Evolutionary conservation across 306 rosid species (phyloP), one percentile per base, ranked within the genome.

Genomic region (Lotus japonicus): DNA sequence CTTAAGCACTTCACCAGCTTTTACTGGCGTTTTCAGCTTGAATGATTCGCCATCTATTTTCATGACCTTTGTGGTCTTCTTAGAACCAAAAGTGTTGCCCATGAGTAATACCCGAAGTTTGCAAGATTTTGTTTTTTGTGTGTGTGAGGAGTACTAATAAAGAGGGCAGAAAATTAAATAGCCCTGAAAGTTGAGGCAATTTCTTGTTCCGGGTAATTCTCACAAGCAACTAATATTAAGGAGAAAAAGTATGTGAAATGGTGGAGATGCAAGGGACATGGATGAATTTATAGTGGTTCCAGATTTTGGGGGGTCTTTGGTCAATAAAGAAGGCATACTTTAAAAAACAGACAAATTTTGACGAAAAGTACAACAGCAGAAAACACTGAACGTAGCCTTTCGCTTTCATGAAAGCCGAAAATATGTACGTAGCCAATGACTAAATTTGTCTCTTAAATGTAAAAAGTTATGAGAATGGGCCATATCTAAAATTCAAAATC

Each of bases 1-100:
- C 72, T 85, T 87, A 3, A 85, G 75, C 0, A 95, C 85, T 5
- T 87, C 92, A 2, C 82, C 83, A 0, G 80, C 99, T 59, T 70
- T 72, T 15, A 91, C 57, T 2, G 95, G 95, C 3, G 91, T 72
- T 63, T 81, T 89, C 5, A 90, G 49, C 74, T 95, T 95, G 64
- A 91, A 66, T 17, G 89, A 82, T 61, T 95, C 96, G 0, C 99
- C 99, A 48, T 78, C 78, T 1, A 95, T 79, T 59, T 85, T 88
- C 96, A 91, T 87, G 0, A 95, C 86, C 74, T 90, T 95, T 0
- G 84, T 85, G 9, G 72, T 80, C 73, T 84, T 95, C 67, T 87
- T 95, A 14, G 79, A 60, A 45, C 96, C 92, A 59, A 94, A 85
- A 2, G 73, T 53, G 78, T 95, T 95, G 0, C 99, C 99, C 99